Evolutionary conservation across 1,139 yeast species (phyloP).

Genomic region (Yamadazyma mexicana): DNA sequence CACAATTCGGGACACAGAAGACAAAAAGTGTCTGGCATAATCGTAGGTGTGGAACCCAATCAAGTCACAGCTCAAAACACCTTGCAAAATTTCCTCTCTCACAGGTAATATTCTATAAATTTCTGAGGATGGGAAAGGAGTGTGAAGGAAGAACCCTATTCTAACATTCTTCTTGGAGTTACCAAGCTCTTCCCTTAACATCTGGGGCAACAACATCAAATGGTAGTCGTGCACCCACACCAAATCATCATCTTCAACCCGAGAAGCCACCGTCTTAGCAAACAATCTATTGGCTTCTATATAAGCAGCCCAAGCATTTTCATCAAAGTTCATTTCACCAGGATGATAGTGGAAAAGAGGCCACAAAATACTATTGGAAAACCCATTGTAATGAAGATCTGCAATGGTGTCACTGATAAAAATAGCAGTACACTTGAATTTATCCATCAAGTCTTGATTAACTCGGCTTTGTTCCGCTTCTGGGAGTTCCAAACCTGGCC

Average conservation of each 20-base stretch:
- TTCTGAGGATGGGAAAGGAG: conserved; percentile 97
- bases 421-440: conserved; percentile 89
- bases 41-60: conserved; percentile 99
- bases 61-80: conserved; percentile 90
- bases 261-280: conserved; percentile 70
- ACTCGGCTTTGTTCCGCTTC: conserved; percentile 71
- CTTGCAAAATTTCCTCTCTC: conserved; percentile 85
- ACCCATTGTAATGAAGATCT: conserved; percentile 95
- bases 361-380: conserved; percentile 90
- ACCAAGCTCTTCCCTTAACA: conserved; percentile 70
- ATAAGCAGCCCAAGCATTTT: conserved; percentile 97
- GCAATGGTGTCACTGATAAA: conserved; percentile 87
- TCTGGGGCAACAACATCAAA: conserved; percentile 89
- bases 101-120: conserved; percentile 95
- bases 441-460: conserved; percentile 64
- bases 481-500: conserved; percentile 94
- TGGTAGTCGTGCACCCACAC: conserved; percentile 99
- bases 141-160: conserved; percentile 92
- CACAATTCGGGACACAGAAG: conserved; percentile 86
- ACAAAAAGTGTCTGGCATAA: conserved; percentile 95
- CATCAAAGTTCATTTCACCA: conserved; percentile 98
- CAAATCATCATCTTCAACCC: conserved; percentile 79
- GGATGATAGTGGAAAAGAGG: conserved; percentile 98
- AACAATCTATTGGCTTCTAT: conserved; percentile 88
- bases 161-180: conserved; percentile 54